Conservation (phyloP, 116 monocot genomes). For the Papilionanthe hybrid region DNA sequence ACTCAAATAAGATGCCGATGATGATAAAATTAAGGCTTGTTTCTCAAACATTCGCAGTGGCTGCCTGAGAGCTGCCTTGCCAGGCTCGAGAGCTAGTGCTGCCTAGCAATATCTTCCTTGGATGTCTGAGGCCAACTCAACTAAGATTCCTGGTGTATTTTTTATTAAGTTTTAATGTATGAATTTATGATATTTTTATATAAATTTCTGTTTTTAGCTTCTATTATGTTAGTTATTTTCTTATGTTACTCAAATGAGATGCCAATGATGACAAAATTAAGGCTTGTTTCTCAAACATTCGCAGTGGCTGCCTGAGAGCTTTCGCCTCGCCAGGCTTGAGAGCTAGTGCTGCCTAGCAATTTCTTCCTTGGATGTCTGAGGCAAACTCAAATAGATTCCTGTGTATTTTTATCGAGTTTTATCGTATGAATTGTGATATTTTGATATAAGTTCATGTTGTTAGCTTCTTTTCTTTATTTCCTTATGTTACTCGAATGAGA, state of each 20-base stretch:
- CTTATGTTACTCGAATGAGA: no score
- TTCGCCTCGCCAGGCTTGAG: conserved; percentile 9
- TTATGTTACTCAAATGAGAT: no score
- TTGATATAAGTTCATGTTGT: no score
- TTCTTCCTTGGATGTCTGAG: conserved; percentile 13
- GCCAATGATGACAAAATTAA: neutral
- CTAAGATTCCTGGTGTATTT: neutral
- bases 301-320: conserved; percentile 12
- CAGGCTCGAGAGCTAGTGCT: conserved; percentile 8
- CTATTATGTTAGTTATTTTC: no score
- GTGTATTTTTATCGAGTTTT: neutral
- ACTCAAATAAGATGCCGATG: neutral
- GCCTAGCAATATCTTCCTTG: neutral
- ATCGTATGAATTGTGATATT: no score
- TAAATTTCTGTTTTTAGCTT: no score
- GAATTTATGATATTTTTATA: neutral
- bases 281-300: neutral
- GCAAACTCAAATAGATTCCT: neutral
- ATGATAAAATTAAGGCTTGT: no score
- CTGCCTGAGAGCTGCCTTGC: conserved; percentile 10
- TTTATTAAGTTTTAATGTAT: neutral
- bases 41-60: no score
- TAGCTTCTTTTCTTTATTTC: no score
- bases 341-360: conserved; percentile 5
- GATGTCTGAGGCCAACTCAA: neutral